Percentiles rank a stretch among this genome's conserved stretches.
Conservation (phyloP, 768 basidiomycete species). For the Mycena pura region DNA sequence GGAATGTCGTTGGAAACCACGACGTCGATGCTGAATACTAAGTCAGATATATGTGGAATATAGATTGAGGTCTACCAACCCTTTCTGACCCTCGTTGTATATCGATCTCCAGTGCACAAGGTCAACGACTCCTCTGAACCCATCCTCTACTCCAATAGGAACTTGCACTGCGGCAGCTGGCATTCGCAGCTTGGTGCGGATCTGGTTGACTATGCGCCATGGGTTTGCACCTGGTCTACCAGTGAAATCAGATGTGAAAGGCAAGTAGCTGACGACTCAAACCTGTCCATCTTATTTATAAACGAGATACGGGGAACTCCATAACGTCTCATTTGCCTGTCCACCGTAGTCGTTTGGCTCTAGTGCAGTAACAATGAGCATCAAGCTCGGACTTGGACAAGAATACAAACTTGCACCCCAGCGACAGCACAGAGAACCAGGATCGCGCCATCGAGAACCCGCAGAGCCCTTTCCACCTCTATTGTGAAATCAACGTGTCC, state of each 20-base stretch:
- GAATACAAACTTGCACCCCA: conserved; percentile 80
- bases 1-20: conserved; percentile 91
- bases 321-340: conserved; percentile 98
- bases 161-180: conserved; percentile 95
- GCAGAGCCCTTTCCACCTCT: conserved; percentile 95
- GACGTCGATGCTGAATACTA: conserved; percentile 65
- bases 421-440: conserved; percentile 96
- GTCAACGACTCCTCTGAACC: conserved; percentile 91
- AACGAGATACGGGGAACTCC: conserved; percentile 95
- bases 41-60: background rate
- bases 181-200: conserved; percentile 89
- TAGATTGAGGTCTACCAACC: conserved; percentile 60
- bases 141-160: conserved; percentile 90
- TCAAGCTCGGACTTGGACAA: background rate
- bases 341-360: conserved; percentile 99
- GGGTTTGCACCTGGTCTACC: conserved; percentile 94
- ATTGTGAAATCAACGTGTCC: conserved; percentile 99
- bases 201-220: conserved; percentile 92
- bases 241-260: conserved; percentile 4
- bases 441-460: conserved; percentile 96
- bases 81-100: conserved; percentile 94
- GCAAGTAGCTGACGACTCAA: conserved; percentile 5
- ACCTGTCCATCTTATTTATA: conserved; percentile 99
- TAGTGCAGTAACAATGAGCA: conserved; percentile 36
- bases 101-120: conserved; percentile 93